phyloP scores from a whole-genome alignment of 345 rosid species.

The Eucalyptus fibrosa region DNA sequence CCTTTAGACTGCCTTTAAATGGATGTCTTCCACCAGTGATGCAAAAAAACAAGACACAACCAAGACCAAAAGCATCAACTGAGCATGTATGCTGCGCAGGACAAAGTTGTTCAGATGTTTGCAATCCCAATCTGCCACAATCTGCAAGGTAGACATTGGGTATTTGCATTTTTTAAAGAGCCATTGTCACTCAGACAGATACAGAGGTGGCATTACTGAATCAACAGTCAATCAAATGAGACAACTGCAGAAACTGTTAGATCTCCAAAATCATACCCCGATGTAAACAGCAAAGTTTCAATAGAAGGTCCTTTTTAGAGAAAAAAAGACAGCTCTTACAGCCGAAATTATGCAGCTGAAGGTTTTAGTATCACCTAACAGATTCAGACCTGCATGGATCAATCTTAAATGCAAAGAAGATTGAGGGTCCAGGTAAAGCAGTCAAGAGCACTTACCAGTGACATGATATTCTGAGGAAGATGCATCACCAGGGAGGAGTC shows the following conservation, averaged over 20 bases:
- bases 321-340: background rate
- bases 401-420: background rate
- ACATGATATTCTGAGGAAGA: conserved; percentile 73
- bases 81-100: conserved; percentile 81
- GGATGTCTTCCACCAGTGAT: conserved; percentile 83
- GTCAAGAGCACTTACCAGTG: conserved; percentile 32
- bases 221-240: background rate
- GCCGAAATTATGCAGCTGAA: background rate
- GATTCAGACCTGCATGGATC: background rate
- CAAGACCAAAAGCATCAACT: conserved; percentile 79
- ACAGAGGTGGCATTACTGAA: background rate
- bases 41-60: conserved; percentile 74
- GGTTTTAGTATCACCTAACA: background rate
- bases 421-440: background rate
- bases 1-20: conserved; percentile 69
- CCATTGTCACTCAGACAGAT: background rate
- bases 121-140: conserved; percentile 97
- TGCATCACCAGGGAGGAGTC: conserved; percentile 53
- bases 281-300: background rate
- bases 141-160: conserved; percentile 23
- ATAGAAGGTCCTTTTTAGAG: background rate
- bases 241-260: background rate
- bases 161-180: background rate
- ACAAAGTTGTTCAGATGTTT: conserved; percentile 87
- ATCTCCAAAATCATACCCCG: background rate